Evolutionary conservation across 352 stramenopile genomes (phyloP).

Genomic region (Phytopythium mirpurense): DNA sequence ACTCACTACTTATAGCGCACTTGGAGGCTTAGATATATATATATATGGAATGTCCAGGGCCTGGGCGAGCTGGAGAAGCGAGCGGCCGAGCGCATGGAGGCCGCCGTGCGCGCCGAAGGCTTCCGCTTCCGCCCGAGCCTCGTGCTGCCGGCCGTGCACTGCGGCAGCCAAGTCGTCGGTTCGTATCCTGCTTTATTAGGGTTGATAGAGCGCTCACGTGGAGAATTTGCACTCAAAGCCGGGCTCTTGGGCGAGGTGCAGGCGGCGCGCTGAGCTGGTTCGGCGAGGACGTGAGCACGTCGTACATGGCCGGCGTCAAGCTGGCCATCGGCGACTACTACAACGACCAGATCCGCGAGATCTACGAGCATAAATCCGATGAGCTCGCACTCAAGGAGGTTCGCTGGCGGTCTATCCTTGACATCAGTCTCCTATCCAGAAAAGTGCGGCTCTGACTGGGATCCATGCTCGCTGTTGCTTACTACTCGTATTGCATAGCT

Average conservation of each 20-base stretch:
- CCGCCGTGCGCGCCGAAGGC: slow-evolving; percentile 26
- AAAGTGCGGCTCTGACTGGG: neutral
- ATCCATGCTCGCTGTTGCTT: neutral
- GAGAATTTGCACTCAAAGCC: neutral
- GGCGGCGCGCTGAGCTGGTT: slow-evolving; percentile 39
- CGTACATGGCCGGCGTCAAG: slow-evolving; percentile 73
- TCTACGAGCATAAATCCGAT: slow-evolving; percentile 61
- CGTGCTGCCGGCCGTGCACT: slow-evolving; percentile 41
- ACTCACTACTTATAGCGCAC: neutral
- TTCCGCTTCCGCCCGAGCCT: slow-evolving; percentile 74
- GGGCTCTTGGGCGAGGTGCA: slow-evolving; percentile 9
- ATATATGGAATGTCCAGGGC: slow-evolving; percentile 30
- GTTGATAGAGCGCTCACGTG: neutral
- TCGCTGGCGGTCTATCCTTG: neutral
- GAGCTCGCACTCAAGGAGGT: slow-evolving; percentile 70
- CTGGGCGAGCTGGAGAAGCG: slow-evolving; percentile 44
- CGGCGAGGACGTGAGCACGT: slow-evolving; percentile 52
- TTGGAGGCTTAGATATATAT: too few species aligned
- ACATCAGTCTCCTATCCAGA: neutral
- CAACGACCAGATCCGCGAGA: slow-evolving; percentile 86
- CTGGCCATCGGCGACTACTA: slow-evolving; percentile 81
- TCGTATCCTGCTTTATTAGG: slow-evolving; percentile 5
- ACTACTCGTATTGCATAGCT: too few species aligned
- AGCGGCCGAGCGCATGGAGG: slow-evolving; percentile 42
- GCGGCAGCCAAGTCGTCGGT: slow-evolving; percentile 52